phyloP scores from a whole-genome alignment of 2,329 filamentous ascomycete species.

The Proliferodiscus dingleyae region DNA sequence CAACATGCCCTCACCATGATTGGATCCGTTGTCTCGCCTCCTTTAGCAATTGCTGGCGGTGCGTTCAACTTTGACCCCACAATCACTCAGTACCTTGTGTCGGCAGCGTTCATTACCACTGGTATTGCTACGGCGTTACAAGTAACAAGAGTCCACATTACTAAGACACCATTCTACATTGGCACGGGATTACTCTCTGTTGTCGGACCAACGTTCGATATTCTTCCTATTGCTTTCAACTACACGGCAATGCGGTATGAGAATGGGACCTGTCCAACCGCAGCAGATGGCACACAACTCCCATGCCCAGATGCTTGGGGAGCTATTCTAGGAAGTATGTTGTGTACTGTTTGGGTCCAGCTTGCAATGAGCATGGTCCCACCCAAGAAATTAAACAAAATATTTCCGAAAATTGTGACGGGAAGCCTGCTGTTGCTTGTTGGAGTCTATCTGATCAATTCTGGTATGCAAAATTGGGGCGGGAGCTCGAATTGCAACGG shows the following conservation, averaged over 20 bases:
- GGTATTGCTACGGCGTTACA: constrained; percentile 62
- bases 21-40: constrained; percentile 51
- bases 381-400: constrained; percentile 51
- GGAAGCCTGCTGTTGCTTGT: constrained; percentile 64
- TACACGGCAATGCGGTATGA: constrained; percentile 59
- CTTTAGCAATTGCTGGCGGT: constrained; percentile 55
- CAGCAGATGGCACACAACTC: constrained; percentile 49
- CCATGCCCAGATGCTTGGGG: constrained; percentile 64
- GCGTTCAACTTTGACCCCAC: constrained; percentile 53
- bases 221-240: constrained; percentile 58
- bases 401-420: constrained; percentile 66
- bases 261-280: constrained; percentile 57
- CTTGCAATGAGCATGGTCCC: constrained; percentile 61
- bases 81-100: constrained; percentile 61
- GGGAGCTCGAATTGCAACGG: constrained; percentile 53
- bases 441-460: constrained; percentile 57
- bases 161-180: constrained; percentile 56
- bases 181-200: constrained; percentile 64
- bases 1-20: constrained; percentile 67
- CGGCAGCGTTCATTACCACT: constrained; percentile 62
- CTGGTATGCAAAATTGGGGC: constrained; percentile 65
- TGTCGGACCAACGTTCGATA: constrained; percentile 63
- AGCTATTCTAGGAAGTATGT: constrained; percentile 52
- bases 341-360: constrained; percentile 50
- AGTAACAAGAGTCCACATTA: constrained; percentile 61